A percentile compares a stretch with the other conserved stretches of the same genome.
These are phyloP conservation scores for Remersonia thermophila DNA, from an alignment of 2,329 filamentous ascomycete species.

Conservation along the genomic window DNA sequence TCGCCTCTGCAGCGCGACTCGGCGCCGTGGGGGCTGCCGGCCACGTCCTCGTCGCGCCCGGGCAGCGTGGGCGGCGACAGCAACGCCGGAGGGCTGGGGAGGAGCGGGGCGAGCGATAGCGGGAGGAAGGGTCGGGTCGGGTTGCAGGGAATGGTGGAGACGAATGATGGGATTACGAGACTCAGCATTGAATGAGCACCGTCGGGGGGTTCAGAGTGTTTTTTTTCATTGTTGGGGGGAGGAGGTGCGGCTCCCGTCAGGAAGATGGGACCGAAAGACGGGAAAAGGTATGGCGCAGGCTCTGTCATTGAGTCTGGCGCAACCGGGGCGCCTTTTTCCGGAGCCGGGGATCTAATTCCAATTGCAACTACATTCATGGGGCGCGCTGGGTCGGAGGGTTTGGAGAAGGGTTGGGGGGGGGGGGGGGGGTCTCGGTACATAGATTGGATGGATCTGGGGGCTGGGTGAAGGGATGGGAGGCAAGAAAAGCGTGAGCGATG, in stretches of 20 bases:
- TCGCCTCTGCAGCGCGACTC: conserved; percentile 65
- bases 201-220: neutral
- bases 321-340: too few relatives aligned
- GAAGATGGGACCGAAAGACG: too few relatives aligned
- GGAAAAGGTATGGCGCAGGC: too few relatives aligned
- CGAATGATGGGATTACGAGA: conserved; percentile 89
- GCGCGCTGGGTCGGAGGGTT: too few relatives aligned
- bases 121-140: conserved; percentile 52
- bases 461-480: too few relatives aligned
- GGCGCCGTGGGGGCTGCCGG: conserved; percentile 47
- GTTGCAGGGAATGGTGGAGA: conserved; percentile 87
- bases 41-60: conserved; percentile 45
- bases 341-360: too few relatives aligned
- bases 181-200: conserved; percentile 77
- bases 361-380: too few relatives aligned
- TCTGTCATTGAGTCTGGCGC: too few relatives aligned
- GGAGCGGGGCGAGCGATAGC: conserved; percentile 20
- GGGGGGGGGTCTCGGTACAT: too few relatives aligned
- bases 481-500: too few relatives aligned
- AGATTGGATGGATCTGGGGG: too few relatives aligned
- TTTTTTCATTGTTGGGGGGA: neutral
- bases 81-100: neutral
- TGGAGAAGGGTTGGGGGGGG: too few relatives aligned
- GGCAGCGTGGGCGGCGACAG: conserved; percentile 46
- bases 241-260: neutral